Base-by-base conservation (phyloP, 2,329 filamentous ascomycete genomes). In the Mycocentrospora acerina region DNA sequence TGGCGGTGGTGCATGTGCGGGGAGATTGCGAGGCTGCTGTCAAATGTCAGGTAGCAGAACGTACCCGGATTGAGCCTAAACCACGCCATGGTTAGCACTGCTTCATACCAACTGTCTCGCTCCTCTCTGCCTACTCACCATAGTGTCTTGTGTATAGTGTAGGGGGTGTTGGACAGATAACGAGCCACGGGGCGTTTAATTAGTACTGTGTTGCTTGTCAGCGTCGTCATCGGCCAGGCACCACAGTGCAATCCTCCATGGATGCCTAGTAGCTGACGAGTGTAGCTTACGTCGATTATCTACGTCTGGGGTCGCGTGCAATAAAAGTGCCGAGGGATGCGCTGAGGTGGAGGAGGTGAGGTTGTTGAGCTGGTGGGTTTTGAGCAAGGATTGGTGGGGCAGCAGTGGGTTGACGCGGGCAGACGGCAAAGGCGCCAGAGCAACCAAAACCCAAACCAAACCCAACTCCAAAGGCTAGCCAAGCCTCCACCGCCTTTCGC, bases 41-140 rank as follows among this genome's bases (percentile, higher is more conserved):
- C 42, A 33, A 36, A 37, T 32, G 24, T 37, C 22, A 37, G 33
- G 36, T 29, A 44, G 46, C 51, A 45, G 42, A 51, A 68, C 67
- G 53, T 70, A 71, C 68, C 68, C 68, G 44, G 68, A 71, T 66
- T 68, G 64, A 66, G 68, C 67, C 68, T 71, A 44, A n/a, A 34
- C 26, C 22, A 7, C 10, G 12, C 24, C 30, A 17, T 29, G 49
- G n/a, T 65, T 42, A 65, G 56, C 42, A 35, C 24, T 19, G 26
- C 24, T 22, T 22, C 9, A 6, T 22, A 9, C 9, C 5, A 22
- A 22, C 5, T 6, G 5, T 9, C 19, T 9, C 9, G 5, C 19
- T 22, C 9, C 8, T 31, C 7, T n/a, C 15, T 19, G 28, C 16
- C 39, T 31, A 46, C 64, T 59, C 46, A 67, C 64, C 64, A 67